Evolutionary conservation across 177 flowering plant genomes (phyloP).

Genomic region (Vitis hybrid): DNA sequence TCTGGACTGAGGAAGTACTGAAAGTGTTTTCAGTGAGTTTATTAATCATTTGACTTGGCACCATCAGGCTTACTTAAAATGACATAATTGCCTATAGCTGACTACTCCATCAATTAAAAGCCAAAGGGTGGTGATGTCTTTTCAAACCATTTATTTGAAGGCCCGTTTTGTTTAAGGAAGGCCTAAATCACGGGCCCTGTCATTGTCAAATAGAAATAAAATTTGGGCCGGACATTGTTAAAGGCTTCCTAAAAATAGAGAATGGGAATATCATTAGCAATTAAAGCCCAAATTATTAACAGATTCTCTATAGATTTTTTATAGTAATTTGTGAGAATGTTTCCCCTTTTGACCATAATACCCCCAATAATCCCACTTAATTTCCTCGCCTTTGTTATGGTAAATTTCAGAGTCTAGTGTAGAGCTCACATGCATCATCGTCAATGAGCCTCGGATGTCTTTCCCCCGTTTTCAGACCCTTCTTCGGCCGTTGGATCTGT

Average conservation of each 20-base stretch:
- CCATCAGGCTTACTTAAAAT: not conserved
- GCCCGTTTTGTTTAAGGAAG: too few relatives aligned
- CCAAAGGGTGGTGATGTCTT: not conserved
- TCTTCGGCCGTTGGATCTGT: too few relatives aligned
- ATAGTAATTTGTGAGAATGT: not conserved
- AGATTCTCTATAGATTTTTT: not conserved
- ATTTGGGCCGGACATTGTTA: not conserved
- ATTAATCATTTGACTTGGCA: too few relatives aligned
- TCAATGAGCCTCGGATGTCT: too few relatives aligned
- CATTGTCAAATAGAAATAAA: not conserved
- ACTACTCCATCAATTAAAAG: not conserved
- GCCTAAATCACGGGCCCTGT: not conserved
- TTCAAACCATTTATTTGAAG: not conserved
- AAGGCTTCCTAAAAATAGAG: not conserved
- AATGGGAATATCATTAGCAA: slow-evolving; percentile 13
- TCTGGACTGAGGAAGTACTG: not conserved
- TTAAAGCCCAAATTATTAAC: slow-evolving; percentile 8
- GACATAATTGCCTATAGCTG: not conserved
- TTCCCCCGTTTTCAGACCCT: too few relatives aligned
- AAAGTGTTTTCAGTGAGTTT: too few relatives aligned
- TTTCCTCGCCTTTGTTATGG: too few relatives aligned
- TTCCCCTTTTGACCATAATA: not conserved
- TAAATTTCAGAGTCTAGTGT: too few relatives aligned
- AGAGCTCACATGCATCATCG: too few relatives aligned
- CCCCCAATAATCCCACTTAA: not conserved